Evolutionary conservation across 306 rosid genomes (phyloP).

Genomic region (Gynostemma pentaphyllum): DNA sequence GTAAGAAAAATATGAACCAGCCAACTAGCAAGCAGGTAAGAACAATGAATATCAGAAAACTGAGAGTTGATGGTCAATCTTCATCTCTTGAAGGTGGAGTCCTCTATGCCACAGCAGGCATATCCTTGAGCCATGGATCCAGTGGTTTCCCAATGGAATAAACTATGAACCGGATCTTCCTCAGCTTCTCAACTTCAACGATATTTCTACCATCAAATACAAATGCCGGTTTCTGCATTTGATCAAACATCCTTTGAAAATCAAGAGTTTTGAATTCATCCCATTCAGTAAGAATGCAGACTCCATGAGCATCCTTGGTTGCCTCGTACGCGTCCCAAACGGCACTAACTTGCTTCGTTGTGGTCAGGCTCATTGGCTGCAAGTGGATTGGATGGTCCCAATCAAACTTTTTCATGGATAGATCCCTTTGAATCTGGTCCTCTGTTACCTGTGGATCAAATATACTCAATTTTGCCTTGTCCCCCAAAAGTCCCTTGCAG

Average conservation of each 20-base stretch:
- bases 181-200: slow-evolving; percentile 44
- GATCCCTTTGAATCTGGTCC: slow-evolving; percentile 55
- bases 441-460: slow-evolving; percentile 53
- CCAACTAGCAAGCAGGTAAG: not conserved
- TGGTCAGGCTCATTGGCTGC: slow-evolving; percentile 26
- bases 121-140: slow-evolving; percentile 48
- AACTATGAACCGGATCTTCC: slow-evolving; percentile 60
- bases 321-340: slow-evolving; percentile 59
- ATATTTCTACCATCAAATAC: slow-evolving; percentile 72
- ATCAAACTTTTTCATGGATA: slow-evolving; percentile 32
- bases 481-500: slow-evolving; percentile 68
- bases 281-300: slow-evolving; percentile 86
- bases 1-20: not conserved
- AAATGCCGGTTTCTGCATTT: slow-evolving; percentile 77
- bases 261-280: slow-evolving; percentile 69
- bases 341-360: slow-evolving; percentile 33
- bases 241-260: slow-evolving; percentile 43
- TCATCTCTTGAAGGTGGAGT: not conserved
- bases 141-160: slow-evolving; percentile 72
- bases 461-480: slow-evolving; percentile 49
- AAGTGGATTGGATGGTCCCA: slow-evolving; percentile 57
- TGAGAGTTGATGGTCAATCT: not conserved
- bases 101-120: slow-evolving; percentile 33
- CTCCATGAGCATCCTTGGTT: slow-evolving; percentile 56
- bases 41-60: not conserved